These are phyloP conservation scores for Chrysanthemum makinoi DNA, from an alignment of 129 eudicot genomes.

Conservation along the genomic window DNA sequence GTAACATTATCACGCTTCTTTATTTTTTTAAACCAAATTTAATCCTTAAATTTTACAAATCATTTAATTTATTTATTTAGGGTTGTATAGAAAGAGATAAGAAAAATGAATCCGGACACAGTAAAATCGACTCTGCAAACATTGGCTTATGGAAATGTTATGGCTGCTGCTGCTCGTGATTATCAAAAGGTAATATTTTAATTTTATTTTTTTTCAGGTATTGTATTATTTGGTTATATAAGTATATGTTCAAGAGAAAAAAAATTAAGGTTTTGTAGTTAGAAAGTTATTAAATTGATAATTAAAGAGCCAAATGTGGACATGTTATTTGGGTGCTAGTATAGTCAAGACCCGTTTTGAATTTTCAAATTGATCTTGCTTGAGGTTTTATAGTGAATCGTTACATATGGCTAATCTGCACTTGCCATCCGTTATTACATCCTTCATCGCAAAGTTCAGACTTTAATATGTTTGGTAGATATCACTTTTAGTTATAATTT, in stretches of 20 bases:
- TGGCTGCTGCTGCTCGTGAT: constrained; percentile 98
- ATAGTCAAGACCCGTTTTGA: not conserved
- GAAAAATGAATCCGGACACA: constrained; percentile 78
- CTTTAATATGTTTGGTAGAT: too few relatives aligned
- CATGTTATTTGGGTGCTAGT: not conserved
- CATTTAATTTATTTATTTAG: not conserved
- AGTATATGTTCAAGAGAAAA: too few relatives aligned
- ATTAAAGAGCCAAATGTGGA: not conserved
- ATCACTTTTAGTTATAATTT: too few relatives aligned
- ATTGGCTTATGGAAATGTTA: constrained; percentile 48
- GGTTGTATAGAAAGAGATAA: not conserved
- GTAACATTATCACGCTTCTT: constrained; percentile 2
- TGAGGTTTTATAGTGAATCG: too few relatives aligned
- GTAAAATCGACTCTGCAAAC: constrained; percentile 84
- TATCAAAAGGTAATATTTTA: constrained; percentile 57
- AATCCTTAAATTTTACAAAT: not conserved
- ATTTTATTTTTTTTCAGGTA: not conserved
- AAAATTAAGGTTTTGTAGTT: not conserved
- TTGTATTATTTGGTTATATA: not conserved
- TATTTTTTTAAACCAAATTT: not conserved
- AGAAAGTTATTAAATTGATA: not conserved
- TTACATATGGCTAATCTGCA: too few relatives aligned
- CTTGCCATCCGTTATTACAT: too few relatives aligned
- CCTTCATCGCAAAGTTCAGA: too few relatives aligned
- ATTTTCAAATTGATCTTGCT: not conserved